Evolutionary conservation across 1,139 yeast genomes (phyloP).

Genomic region (Suhomyces chickasaworum): DNA sequence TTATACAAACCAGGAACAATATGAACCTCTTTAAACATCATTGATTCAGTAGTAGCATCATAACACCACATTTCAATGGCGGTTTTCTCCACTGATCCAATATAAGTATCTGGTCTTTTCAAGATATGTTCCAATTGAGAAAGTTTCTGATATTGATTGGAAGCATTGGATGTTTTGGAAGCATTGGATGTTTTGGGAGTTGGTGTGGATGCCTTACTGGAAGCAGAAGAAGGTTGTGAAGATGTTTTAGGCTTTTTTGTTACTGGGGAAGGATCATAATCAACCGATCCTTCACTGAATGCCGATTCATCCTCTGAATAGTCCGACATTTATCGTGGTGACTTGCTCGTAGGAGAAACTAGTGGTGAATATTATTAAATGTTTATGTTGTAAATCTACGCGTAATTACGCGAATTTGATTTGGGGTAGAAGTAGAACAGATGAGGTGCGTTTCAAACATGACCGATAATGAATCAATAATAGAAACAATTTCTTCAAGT

Average conservation of each 20-base stretch:
- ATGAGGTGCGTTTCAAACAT: not conserved
- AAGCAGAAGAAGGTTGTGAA: slow-evolving; percentile 2
- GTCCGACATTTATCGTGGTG: slow-evolving; percentile 6
- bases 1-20: slow-evolving; percentile 96
- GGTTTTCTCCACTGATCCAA: slow-evolving; percentile 89
- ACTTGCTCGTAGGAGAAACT: not conserved
- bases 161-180: slow-evolving; percentile 35
- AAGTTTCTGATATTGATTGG: slow-evolving; percentile 88
- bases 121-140: slow-evolving; percentile 95
- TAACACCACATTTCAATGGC: slow-evolving; percentile 85
- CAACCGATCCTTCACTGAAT: slow-evolving; percentile 8
- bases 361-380: not conserved
- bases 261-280: slow-evolving; percentile 4
- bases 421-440: not conserved
- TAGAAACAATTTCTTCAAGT: too few relatives aligned
- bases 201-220: slow-evolving; percentile 6
- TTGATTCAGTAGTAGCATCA: slow-evolving; percentile 67
- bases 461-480: too few relatives aligned
- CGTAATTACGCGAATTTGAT: not conserved
- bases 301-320: slow-evolving; percentile 5
- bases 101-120: slow-evolving; percentile 96
- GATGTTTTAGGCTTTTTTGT: slow-evolving; percentile 1
- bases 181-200: not conserved
- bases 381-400: not conserved
- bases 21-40: slow-evolving; percentile 70